Evolutionary conservation across 2,329 filamentous ascomycete species (phyloP), one percentile per base, ranked within the genome.

Genomic region (Dactylella cylindrospora): DNA sequence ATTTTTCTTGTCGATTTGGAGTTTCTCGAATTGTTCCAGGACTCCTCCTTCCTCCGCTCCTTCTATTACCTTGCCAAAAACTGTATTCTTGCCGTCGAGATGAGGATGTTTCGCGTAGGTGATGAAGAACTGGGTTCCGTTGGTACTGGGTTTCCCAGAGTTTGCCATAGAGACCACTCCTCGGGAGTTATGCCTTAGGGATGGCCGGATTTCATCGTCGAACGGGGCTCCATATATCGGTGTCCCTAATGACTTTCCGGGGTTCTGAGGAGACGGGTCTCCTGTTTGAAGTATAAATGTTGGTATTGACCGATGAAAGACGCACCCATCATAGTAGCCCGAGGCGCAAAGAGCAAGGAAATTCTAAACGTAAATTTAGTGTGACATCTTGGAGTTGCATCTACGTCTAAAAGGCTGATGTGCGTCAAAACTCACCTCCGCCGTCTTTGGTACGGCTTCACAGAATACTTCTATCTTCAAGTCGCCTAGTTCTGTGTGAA

Each of bases 391-490:
- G n/a, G n/a, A n/a, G n/a, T n/a, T n/a, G n/a, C n/a, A n/a, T n/a
- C n/a, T n/a, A n/a, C n/a, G n/a, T n/a, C n/a, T n/a, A n/a, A n/a
- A n/a, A n/a, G n/a, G n/a, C n/a, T n/a, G n/a, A n/a, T n/a, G n/a
- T n/a, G n/a, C n/a, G n/a, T n/a, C n/a, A n/a, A n/a, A n/a, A n/a
- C n/a, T n/a, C n/a, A 85, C 85, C 76, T 95, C 88, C 65, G 90
- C 86, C 0, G 93, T 95, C 73, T 91, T 90, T 65, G 93, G 93
- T 25, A 95, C 89, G 68, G 87, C 85, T 73, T 96, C 89, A 77
- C 91, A 97, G 76, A 96, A 97, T 67, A 98, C 78, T 74, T 97
- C 93, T 69, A 97, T 82, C 76, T 97, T 98, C 72, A 98, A 80
- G 74, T 93, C 85, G 71, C 93, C 93, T 47, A 86, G 80, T 44